Percentiles rank a stretch among this genome's conserved stretches.
Conservation (phyloP, 768 basidiomycete genomes). For the Tephrocybe sp. region DNA sequence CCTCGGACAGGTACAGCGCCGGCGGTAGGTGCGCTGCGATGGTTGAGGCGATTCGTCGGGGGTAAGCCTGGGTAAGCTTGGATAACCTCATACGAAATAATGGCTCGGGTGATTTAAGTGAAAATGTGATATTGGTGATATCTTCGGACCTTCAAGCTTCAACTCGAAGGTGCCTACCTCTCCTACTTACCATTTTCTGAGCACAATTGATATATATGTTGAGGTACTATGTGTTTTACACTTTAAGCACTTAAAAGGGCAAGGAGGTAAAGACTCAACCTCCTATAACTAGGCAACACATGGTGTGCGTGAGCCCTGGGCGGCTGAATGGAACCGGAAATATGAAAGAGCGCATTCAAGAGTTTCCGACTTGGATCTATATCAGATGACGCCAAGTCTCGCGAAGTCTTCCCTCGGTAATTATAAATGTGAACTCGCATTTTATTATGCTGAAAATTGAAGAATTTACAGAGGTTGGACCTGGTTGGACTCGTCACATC, state of each 20-base stretch:
- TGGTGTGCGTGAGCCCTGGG: not conserved
- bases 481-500: too few relatives aligned
- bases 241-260: too few relatives aligned
- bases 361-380: too few relatives aligned
- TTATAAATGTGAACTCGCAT: not conserved
- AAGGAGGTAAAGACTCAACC: too few relatives aligned
- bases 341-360: not conserved
- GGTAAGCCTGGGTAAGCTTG: not conserved
- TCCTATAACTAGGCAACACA: too few relatives aligned
- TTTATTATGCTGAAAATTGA: too few relatives aligned
- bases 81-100: too few relatives aligned
- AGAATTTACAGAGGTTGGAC: too few relatives aligned
- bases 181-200: not conserved
- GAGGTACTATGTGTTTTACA: too few relatives aligned
- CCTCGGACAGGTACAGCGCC: slow-evolving; percentile 12
- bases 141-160: slow-evolving; percentile 6
- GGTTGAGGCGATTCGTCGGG: slow-evolving; percentile 6
- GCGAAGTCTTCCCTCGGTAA: not conserved
- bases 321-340: slow-evolving; percentile 6
- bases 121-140: slow-evolving; percentile 1
- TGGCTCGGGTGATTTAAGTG: slow-evolving; percentile 2
- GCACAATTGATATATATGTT: not conserved
- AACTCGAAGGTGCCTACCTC: not conserved
- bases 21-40: slow-evolving; percentile 3
- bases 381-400: too few relatives aligned